Percentiles rank a stretch among this genome's conserved stretches.
Conservation (phyloP, 1,284 basidiomycete species). For the Cutaneotrichosporon sp. region DNA sequence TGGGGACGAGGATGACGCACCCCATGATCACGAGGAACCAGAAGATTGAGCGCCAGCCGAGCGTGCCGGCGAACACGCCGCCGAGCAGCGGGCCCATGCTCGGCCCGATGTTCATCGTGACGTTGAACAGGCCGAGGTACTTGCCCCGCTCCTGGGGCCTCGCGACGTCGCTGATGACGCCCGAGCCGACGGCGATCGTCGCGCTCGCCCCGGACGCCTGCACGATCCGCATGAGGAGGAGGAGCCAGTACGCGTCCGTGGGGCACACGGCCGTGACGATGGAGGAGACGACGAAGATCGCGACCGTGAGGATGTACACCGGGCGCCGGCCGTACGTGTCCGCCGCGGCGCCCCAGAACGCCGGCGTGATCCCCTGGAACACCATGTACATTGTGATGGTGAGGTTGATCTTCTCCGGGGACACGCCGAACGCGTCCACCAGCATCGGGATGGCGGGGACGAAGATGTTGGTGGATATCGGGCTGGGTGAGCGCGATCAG, state of each 20-base stretch:
- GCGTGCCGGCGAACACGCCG: too few species aligned
- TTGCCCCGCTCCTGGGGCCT: too few species aligned
- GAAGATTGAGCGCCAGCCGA: too few species aligned
- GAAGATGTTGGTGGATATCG: constrained; percentile 46
- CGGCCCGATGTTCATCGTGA: too few species aligned
- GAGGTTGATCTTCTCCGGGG: constrained; percentile 41
- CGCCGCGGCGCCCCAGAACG: constrained; percentile 41
- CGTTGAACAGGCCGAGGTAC: too few species aligned
- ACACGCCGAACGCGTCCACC: constrained; percentile 32
- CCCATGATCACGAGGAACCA: too few species aligned
- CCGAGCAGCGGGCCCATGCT: too few species aligned
- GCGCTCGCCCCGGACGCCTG: constrained; percentile 44
- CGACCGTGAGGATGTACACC: constrained; percentile 38
- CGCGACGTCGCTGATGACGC: too few species aligned
- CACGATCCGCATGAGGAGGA: constrained; percentile 42
- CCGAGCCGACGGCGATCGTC: constrained; percentile 42
- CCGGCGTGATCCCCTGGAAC: constrained; percentile 45
- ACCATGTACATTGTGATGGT: constrained; percentile 45
- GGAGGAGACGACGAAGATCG: constrained; percentile 38
- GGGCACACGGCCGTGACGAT: constrained; percentile 45
- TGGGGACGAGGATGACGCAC: too few species aligned
- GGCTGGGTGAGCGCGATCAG: constrained; percentile 23
- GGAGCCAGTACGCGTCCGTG: constrained; percentile 42
- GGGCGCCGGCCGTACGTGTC: constrained; percentile 44
- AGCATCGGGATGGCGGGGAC: constrained; percentile 44